A percentile compares a stretch with the other conserved stretches of the same genome.
These are phyloP conservation scores for Petunia axillaris DNA, from an alignment of 257 asterid genomes.

Conservation along the genomic window DNA sequence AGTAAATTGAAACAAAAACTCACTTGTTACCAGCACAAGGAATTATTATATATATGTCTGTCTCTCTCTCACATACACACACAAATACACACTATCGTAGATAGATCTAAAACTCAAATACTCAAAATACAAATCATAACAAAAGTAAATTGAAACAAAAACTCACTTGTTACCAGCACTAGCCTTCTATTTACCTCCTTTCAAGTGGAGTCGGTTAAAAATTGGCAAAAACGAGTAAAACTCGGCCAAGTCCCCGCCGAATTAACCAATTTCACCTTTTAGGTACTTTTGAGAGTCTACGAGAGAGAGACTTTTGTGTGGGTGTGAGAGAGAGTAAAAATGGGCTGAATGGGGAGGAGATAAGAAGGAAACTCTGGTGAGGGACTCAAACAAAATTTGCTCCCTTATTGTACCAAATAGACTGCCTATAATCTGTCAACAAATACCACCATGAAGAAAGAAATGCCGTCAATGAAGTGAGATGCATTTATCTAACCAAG, in stretches of 20 bases:
- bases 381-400: slow-evolving; percentile 43
- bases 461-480: neutral
- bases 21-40: slow-evolving; percentile 66
- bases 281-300: neutral
- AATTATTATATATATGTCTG: no score
- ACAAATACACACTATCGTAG: neutral
- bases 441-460: slow-evolving; percentile 4
- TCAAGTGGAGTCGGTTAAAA: slow-evolving; percentile 56
- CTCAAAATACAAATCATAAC: neutral
- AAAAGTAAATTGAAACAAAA: neutral
- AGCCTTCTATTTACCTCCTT: slow-evolving; percentile 65
- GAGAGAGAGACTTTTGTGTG: slow-evolving; percentile 34
- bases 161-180: slow-evolving; percentile 70
- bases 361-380: slow-evolving; percentile 58
- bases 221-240: slow-evolving; percentile 32
- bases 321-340: neutral
- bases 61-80: no score
- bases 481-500: neutral
- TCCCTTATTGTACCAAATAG: slow-evolving; percentile 13
- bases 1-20: slow-evolving; percentile 21
- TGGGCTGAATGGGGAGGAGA: slow-evolving; percentile 48
- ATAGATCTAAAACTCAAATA: slow-evolving; percentile 38
- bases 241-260: slow-evolving; percentile 29
- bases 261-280: slow-evolving; percentile 34
- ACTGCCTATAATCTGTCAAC: slow-evolving; percentile 20